These are phyloP conservation scores for Eutypella sp. DNA, from an alignment of 2,329 filamentous ascomycete species.

Conservation along the genomic window DNA sequence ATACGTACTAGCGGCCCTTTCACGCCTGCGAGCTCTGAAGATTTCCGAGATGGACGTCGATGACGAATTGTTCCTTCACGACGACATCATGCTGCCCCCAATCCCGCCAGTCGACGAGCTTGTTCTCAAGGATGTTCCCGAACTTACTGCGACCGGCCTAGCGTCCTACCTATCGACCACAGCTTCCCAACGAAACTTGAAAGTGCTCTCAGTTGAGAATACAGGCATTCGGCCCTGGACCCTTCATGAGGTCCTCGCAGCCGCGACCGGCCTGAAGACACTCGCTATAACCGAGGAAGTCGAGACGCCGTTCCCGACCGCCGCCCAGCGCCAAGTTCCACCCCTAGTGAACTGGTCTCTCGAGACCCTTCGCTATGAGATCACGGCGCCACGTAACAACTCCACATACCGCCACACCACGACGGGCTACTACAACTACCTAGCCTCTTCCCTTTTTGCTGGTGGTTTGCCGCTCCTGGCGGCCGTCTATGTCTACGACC, in stretches of 20 bases:
- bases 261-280: conserved; percentile 53
- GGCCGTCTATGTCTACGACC: conserved; percentile 80
- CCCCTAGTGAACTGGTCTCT: conserved; percentile 66
- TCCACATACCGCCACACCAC: conserved; percentile 54
- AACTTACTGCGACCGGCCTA: conserved; percentile 68
- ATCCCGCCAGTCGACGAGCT: conserved; percentile 73
- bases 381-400: conserved; percentile 55
- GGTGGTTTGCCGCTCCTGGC: conserved; percentile 69
- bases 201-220: conserved; percentile 63
- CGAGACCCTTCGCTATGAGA: conserved; percentile 74
- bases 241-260: conserved; percentile 56
- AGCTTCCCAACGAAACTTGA: conserved; percentile 56
- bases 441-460: conserved; percentile 75
- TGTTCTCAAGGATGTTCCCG: conserved; percentile 64
- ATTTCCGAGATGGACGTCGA: conserved; percentile 65
- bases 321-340: conserved; percentile 46
- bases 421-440: conserved; percentile 74
- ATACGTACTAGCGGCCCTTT: conserved; percentile 63
- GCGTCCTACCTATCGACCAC: conserved; percentile 60
- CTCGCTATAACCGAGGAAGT: conserved; percentile 50
- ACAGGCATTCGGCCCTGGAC: conserved; percentile 63
- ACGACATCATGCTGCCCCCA: conserved; percentile 59
- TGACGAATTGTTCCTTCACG: conserved; percentile 70
- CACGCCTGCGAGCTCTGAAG: conserved; percentile 67
- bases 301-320: conserved; percentile 43